Conservation (phyloP, 306 rosid species). For the Cicer arietinum region DNA sequence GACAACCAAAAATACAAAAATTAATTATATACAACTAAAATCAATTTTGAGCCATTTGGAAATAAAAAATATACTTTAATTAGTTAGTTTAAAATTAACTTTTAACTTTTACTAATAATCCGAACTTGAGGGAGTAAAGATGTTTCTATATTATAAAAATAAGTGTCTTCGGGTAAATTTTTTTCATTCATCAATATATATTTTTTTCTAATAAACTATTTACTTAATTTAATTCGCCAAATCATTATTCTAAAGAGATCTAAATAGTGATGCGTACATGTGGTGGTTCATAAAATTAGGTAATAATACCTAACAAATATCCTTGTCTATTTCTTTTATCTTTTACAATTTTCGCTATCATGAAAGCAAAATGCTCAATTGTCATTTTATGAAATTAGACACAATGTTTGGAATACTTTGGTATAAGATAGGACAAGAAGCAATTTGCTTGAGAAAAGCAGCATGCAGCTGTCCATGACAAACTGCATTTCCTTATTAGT, state of each 20-base stretch:
- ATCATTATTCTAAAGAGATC: conserved; percentile 1
- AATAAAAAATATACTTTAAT: no score
- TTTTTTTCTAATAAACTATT: not conserved
- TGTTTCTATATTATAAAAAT: not conserved
- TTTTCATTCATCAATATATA: not conserved
- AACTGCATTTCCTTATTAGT: not conserved
- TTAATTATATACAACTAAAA: no score
- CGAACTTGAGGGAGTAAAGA: not conserved
- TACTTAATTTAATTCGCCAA: not conserved
- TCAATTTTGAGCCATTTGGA: no score
- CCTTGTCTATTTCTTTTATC: not conserved
- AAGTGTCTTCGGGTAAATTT: not conserved
- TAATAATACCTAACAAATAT: conserved; percentile 2
- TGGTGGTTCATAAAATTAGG: conserved; percentile 19
- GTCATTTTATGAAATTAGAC: not conserved
- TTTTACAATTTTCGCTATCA: no score
- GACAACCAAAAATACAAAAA: no score
- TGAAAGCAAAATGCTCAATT: no score
- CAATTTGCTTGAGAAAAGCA: conserved; percentile 20
- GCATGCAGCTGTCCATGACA: conserved; percentile 22
- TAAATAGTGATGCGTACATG: not conserved
- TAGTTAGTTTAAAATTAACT: no score
- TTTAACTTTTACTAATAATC: not conserved
- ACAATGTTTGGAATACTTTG: conserved; percentile 17
- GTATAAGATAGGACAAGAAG: conserved; percentile 23